These are phyloP conservation scores for Cinchona pubescens DNA, from an alignment of 257 asterid species.

Conservation along the genomic window DNA sequence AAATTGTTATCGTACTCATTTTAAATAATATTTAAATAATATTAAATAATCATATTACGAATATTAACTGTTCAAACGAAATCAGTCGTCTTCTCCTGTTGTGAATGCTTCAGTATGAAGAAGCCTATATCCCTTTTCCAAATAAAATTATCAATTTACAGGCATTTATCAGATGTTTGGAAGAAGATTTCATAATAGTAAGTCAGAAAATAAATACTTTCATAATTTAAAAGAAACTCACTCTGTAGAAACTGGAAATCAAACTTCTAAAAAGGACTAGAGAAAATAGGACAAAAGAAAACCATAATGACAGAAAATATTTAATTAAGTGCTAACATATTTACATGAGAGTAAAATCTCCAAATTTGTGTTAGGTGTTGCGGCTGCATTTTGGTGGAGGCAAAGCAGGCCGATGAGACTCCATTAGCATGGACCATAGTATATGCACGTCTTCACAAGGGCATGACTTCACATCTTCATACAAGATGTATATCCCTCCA, in stretches of 20 bases:
- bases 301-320: conserved; percentile 7
- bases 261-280: conserved; percentile 2
- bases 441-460: conserved; percentile 92
- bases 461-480: conserved; percentile 95
- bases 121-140: not conserved
- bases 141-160: conserved; percentile 32
- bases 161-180: conserved; percentile 13
- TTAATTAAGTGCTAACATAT: conserved; percentile 24
- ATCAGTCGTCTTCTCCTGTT: too few species aligned
- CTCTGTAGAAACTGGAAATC: conserved; percentile 29
- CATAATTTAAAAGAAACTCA: conserved; percentile 23
- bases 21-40: too few species aligned
- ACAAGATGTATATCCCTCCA: conserved; percentile 83
- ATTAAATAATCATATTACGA: too few species aligned
- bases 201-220: not conserved
- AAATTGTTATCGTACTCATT: too few species aligned
- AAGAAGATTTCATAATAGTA: not conserved
- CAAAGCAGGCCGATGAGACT: conserved; percentile 66
- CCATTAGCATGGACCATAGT: conserved; percentile 89
- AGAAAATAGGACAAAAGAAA: not conserved
- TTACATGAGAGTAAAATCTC: conserved; percentile 36
- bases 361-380: conserved; percentile 14
- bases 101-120: not conserved
- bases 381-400: conserved; percentile 50
- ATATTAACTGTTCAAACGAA: too few species aligned